These are phyloP conservation scores for Phaeosphaeria sp. DNA, from an alignment of 2,329 filamentous ascomycete genomes.

Conservation along the genomic window DNA sequence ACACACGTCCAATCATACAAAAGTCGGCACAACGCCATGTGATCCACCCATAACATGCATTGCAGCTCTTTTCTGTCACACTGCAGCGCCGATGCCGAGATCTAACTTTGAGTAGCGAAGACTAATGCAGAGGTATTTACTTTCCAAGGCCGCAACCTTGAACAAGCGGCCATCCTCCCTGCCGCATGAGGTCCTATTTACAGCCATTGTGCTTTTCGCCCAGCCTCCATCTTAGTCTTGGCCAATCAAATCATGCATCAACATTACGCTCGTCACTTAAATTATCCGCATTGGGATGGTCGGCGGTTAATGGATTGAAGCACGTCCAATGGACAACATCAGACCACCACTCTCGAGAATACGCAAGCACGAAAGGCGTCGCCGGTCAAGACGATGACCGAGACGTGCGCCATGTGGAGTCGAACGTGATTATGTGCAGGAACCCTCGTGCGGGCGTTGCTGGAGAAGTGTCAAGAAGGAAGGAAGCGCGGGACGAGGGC, in stretches of 20 bases:
- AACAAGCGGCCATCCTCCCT: slow-evolving; percentile 25
- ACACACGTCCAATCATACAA: slow-evolving; percentile 35
- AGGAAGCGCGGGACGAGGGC: slow-evolving; percentile 17
- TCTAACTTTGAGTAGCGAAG: slow-evolving; percentile 20
- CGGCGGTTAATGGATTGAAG: slow-evolving; percentile 44
- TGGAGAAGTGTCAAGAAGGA: slow-evolving; percentile 21
- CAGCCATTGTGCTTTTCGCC: slow-evolving; percentile 31
- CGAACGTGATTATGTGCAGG: slow-evolving; percentile 37
- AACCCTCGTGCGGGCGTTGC: slow-evolving; percentile 11
- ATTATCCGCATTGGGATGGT: slow-evolving; percentile 36
- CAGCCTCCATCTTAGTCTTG: slow-evolving; percentile 10
- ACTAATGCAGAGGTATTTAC: slow-evolving; percentile 25
- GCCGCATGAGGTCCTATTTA: slow-evolving; percentile 42
- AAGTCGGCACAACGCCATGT: slow-evolving; percentile 26
- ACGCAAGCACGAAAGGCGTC: slow-evolving; percentile 11
- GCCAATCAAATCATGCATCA: slow-evolving; percentile 26
- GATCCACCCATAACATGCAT: slow-evolving; percentile 29
- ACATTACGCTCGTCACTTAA: slow-evolving; percentile 31
- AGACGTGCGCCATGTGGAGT: slow-evolving; percentile 23
- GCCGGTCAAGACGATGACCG: slow-evolving; percentile 15
- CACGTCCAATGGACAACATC: slow-evolving; percentile 33
- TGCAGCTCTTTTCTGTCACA: slow-evolving; percentile 42
- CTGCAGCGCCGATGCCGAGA: slow-evolving; percentile 28
- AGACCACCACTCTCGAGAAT: slow-evolving; percentile 14
- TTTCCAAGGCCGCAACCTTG: slow-evolving; percentile 14